phyloP scores from a whole-genome alignment of 169 alveolate genomes.

The Plasmodium sp. region DNA sequence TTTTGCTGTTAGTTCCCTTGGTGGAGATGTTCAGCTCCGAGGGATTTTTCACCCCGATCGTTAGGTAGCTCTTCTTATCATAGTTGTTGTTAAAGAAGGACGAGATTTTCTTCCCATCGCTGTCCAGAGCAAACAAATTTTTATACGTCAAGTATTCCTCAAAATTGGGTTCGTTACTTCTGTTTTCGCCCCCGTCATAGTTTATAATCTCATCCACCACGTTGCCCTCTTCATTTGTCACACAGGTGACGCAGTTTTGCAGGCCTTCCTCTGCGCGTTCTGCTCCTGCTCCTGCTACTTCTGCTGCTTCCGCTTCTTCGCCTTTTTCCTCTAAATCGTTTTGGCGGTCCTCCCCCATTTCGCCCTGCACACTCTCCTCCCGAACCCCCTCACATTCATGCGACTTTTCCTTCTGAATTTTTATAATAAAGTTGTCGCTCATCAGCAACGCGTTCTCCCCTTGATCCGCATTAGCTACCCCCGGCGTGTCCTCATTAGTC shows the following conservation, averaged over 20 bases:
- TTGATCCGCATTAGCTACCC: conserved; percentile 12
- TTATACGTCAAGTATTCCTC: conserved; percentile 63
- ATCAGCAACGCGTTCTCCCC: conserved; percentile 31
- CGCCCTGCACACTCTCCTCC: background rate
- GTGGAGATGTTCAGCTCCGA: conserved; percentile 26
- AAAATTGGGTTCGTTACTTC: background rate
- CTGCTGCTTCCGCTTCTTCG: background rate
- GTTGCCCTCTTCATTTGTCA: background rate
- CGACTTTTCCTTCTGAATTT: conserved; percentile 25
- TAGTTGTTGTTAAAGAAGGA: conserved; percentile 26
- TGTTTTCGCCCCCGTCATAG: background rate
- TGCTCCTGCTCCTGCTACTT: background rate
- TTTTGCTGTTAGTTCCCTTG: conserved; percentile 23
- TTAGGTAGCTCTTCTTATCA: conserved; percentile 5
- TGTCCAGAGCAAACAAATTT: conserved; percentile 39
- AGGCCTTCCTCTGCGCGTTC: background rate
- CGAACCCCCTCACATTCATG: background rate
- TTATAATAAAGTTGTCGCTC: conserved; percentile 65
- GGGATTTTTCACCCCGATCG: background rate
- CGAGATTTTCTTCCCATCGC: conserved; percentile 27
- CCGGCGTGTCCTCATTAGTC: background rate
- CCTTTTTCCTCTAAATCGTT: background rate
- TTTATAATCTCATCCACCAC: background rate
- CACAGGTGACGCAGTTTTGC: background rate
- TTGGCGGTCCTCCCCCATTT: background rate